These are phyloP conservation scores for Suillus luteus DNA, from an alignment of 768 basidiomycete species.

Conservation along the genomic window DNA sequence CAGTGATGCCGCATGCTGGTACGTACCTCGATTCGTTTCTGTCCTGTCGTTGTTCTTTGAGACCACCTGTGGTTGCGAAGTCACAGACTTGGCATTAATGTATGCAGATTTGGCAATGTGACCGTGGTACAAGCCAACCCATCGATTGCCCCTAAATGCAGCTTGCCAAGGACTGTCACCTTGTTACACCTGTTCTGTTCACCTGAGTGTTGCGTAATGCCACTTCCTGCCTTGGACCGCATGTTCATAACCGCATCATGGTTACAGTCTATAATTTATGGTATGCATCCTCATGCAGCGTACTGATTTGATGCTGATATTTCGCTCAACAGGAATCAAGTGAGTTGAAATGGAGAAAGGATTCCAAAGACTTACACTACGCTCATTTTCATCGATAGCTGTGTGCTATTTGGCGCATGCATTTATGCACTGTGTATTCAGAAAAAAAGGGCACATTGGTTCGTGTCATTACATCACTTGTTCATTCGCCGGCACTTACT, in stretches of 20 bases:
- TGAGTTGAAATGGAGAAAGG: background rate
- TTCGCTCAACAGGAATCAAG: constrained; percentile 8
- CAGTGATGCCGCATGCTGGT: background rate
- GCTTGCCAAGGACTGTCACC: background rate
- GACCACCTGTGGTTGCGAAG: background rate
- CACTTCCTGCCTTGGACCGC: constrained; percentile 5
- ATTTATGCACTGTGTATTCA: background rate
- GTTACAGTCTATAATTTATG: constrained; percentile 12
- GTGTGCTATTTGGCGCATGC: constrained; percentile 12
- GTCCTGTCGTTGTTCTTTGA: background rate
- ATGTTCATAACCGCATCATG: constrained; percentile 10
- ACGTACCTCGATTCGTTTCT: background rate
- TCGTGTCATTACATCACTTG: background rate
- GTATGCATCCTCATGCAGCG: background rate
- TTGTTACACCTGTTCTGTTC: background rate
- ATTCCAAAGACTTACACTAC: background rate
- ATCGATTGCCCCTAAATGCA: background rate
- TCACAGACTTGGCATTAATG: background rate
- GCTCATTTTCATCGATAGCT: constrained; percentile 3
- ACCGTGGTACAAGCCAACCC: background rate
- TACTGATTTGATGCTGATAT: background rate
- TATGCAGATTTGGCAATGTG: background rate
- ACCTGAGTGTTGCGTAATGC: background rate
- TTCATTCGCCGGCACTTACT: background rate
- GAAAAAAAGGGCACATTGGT: constrained; percentile 6